phyloP scores from a whole-genome alignment of 2,329 filamentous ascomycete species.

The Colletotrichum destructivum region DNA sequence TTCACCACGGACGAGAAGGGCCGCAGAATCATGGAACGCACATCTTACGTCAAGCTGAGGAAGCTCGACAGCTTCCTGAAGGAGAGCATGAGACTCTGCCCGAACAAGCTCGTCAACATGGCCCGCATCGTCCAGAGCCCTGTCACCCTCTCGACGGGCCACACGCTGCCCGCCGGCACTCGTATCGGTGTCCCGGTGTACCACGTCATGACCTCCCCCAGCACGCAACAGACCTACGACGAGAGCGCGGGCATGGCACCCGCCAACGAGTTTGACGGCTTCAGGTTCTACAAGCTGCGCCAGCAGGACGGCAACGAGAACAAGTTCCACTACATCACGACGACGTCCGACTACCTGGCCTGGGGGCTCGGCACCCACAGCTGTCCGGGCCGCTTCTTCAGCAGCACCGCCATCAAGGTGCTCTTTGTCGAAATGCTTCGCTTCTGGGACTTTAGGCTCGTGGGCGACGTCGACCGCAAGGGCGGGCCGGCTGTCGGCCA shows the following conservation, averaged over 20 bases:
- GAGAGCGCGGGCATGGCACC: slow-evolving; percentile 26
- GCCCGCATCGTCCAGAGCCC: slow-evolving; percentile 43
- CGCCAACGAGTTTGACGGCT: slow-evolving; percentile 45
- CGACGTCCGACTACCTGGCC: slow-evolving; percentile 47
- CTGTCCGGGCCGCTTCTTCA: slow-evolving; percentile 47
- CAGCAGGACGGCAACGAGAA: slow-evolving; percentile 38
- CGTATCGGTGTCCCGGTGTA: slow-evolving; percentile 46
- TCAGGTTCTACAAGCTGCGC: slow-evolving; percentile 46
- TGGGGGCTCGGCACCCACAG: slow-evolving; percentile 58
- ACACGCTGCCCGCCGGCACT: slow-evolving; percentile 48
- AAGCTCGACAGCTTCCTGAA: slow-evolving; percentile 55
- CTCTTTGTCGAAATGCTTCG: slow-evolving; percentile 47
- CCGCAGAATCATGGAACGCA: slow-evolving; percentile 23
- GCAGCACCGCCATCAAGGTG: slow-evolving; percentile 54
- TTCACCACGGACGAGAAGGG: slow-evolving; percentile 41
- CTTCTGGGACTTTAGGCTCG: slow-evolving; percentile 47
- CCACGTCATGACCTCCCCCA: slow-evolving; percentile 42
- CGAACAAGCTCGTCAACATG: slow-evolving; percentile 43
- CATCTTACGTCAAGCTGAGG: slow-evolving; percentile 43
- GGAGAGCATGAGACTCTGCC: slow-evolving; percentile 52
- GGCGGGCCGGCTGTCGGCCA: slow-evolving; percentile 32
- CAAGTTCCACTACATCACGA: slow-evolving; percentile 50
- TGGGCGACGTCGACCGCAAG: slow-evolving; percentile 33
- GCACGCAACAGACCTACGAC: slow-evolving; percentile 42
- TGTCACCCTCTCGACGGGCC: slow-evolving; percentile 48